These are phyloP conservation scores for Cytospora mali DNA, from an alignment of 2,329 filamentous ascomycete genomes.

Conservation along the genomic window DNA sequence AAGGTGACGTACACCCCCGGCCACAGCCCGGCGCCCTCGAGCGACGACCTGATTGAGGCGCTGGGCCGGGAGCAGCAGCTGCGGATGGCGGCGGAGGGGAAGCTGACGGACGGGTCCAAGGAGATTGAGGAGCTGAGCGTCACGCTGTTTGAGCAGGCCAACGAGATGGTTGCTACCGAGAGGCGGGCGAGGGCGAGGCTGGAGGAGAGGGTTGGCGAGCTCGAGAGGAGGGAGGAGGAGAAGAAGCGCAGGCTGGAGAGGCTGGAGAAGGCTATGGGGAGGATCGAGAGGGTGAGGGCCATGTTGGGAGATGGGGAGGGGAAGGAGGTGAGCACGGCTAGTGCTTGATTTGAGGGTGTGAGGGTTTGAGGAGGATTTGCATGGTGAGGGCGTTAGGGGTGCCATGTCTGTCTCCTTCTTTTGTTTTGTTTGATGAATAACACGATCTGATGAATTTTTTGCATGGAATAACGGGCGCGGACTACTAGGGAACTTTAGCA, in stretches of 20 bases:
- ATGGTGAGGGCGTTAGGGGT: background rate
- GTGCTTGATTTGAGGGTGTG: background rate
- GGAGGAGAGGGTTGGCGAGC: constrained; percentile 67
- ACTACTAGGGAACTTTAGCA: background rate
- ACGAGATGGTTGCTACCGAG: constrained; percentile 84
- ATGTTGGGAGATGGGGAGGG: constrained; percentile 50
- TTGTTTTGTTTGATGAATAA: constrained; percentile 11
- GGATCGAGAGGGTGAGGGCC: constrained; percentile 71
- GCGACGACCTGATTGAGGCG: constrained; percentile 61
- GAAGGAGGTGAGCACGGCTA: constrained; percentile 9
- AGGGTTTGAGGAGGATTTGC: background rate
- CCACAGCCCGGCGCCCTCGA: constrained; percentile 32
- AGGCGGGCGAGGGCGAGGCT: constrained; percentile 69
- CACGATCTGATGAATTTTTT: constrained; percentile 18
- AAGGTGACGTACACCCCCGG: constrained; percentile 21
- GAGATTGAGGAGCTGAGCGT: constrained; percentile 81
- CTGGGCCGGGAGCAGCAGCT: constrained; percentile 68
- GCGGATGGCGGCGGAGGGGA: constrained; percentile 69
- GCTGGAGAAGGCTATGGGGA: constrained; percentile 69
- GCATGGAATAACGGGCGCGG: background rate
- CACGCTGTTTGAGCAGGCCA: constrained; percentile 78
- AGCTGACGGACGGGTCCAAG: constrained; percentile 64
- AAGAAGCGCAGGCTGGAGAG: constrained; percentile 69
- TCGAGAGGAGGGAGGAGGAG: constrained; percentile 71
- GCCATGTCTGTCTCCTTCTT: background rate